Evolutionary conservation across 352 stramenopile genomes (phyloP).

Genomic region (Phytophthora tentaculata): DNA sequence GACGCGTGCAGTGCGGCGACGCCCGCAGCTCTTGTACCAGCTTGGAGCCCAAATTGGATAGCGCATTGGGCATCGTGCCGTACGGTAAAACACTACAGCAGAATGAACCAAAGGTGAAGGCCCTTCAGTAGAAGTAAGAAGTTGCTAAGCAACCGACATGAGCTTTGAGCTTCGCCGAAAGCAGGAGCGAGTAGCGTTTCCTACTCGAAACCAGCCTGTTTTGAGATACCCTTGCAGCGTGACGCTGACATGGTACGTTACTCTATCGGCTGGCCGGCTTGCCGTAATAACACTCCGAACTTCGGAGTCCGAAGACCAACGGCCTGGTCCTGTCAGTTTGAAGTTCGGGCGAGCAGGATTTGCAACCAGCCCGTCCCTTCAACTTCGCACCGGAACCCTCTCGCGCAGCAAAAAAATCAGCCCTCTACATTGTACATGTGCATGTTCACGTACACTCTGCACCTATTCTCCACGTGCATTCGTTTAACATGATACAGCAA

Average conservation of each 20-base stretch:
- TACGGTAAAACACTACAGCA: not conserved
- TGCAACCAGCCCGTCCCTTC: conserved; percentile 26
- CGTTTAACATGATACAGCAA: too few species aligned
- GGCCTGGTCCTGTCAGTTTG: conserved; percentile 27
- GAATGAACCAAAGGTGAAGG: conserved; percentile 7
- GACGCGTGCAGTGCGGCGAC: conserved; percentile 15
- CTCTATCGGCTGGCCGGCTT: conserved; percentile 13
- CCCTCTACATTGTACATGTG: not conserved
- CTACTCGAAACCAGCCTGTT: conserved; percentile 14
- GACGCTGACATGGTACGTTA: not conserved
- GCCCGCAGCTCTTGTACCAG: conserved; percentile 9
- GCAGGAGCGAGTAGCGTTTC: not conserved
- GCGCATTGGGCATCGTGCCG: not conserved
- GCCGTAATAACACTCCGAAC: conserved; percentile 25
- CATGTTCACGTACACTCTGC: not conserved
- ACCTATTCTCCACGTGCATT: conserved; percentile 3
- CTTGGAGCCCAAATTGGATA: not conserved
- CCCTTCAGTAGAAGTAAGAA: too few species aligned
- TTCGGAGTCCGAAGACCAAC: not conserved
- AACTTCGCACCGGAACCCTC: conserved; percentile 28
- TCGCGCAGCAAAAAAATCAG: conserved; percentile 12
- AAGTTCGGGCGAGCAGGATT: conserved; percentile 28
- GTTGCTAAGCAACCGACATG: too few species aligned
- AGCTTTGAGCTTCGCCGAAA: not conserved
- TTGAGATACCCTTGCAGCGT: conserved; percentile 7